phyloP scores from a whole-genome alignment of 371 early-diverging fungal genomes.

The Paraphysoderma sedebokerense region DNA sequence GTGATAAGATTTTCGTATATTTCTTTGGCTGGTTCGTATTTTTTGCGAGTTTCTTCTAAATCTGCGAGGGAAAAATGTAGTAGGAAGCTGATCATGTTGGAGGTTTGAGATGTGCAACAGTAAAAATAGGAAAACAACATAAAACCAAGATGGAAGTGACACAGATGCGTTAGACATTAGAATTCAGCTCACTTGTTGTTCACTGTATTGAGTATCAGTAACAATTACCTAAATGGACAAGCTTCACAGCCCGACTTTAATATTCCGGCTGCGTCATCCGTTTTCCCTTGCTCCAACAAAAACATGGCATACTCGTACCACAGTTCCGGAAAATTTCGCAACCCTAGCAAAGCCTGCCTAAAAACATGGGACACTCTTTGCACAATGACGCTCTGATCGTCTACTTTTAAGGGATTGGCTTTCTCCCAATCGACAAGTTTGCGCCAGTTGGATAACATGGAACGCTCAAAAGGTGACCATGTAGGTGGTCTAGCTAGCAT shows the following conservation, averaged over 20 bases:
- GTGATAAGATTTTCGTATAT: conserved; percentile 52
- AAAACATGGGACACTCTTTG: conserved; percentile 69
- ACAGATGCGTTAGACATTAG: not conserved
- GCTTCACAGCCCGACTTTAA: conserved; percentile 53
- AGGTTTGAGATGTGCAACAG: not conserved
- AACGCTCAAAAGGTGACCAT: conserved; percentile 32
- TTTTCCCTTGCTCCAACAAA: conserved; percentile 38
- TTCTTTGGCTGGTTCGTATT: conserved; percentile 40
- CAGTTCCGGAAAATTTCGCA: conserved; percentile 76
- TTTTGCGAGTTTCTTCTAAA: conserved; percentile 55
- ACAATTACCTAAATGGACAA: conserved; percentile 46
- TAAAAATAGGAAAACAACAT: not conserved
- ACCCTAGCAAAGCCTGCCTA: conserved; percentile 60
- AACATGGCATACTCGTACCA: conserved; percentile 69
- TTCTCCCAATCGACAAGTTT: conserved; percentile 51
- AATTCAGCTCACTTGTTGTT: not conserved
- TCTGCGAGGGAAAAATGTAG: conserved; percentile 76
- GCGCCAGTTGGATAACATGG: not conserved
- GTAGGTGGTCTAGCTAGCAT: conserved; percentile 59
- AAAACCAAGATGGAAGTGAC: not conserved
- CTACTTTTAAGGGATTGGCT: conserved; percentile 65
- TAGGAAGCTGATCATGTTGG: conserved; percentile 31
- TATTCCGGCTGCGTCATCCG: conserved; percentile 52
- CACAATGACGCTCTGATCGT: conserved; percentile 32
- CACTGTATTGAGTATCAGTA: not conserved